These are phyloP conservation scores for Penicillium sclerotiorum DNA, from an alignment of 2,329 filamentous ascomycete species.

Conservation along the genomic window DNA sequence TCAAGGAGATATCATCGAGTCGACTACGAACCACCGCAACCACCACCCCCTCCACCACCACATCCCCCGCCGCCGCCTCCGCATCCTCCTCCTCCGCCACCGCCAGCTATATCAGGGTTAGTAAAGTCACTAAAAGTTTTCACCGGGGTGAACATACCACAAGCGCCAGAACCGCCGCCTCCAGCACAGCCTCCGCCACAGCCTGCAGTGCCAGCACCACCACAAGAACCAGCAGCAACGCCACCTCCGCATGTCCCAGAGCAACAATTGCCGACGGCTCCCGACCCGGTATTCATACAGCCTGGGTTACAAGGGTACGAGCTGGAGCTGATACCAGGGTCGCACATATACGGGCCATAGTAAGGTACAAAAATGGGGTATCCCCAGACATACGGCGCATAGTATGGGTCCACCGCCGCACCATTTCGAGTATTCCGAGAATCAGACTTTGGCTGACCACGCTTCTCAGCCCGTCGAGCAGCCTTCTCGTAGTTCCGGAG, in stretches of 20 bases:
- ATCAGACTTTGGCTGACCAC: conserved; percentile 32
- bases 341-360: conserved; percentile 52
- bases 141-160: no score
- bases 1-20: background rate
- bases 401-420: conserved; percentile 16
- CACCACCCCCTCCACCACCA: conserved; percentile 16
- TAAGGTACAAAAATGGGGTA: conserved; percentile 49
- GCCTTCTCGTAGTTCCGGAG: conserved; percentile 55
- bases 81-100: conserved; percentile 30
- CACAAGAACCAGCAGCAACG: conserved; percentile 48
- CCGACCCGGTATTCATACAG: conserved; percentile 44
- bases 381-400: conserved; percentile 47
- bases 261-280: conserved; percentile 51
- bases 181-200: conserved; percentile 40
- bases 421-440: conserved; percentile 20
- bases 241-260: conserved; percentile 47
- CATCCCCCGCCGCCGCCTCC: conserved; percentile 17
- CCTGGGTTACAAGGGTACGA: conserved; percentile 50
- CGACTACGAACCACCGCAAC: conserved; percentile 5
- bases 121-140: no score
- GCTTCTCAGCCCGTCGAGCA: conserved; percentile 37
- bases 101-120: no score
- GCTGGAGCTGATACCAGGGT: conserved; percentile 44
- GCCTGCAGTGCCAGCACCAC: conserved; percentile 41
- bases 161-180: conserved; percentile 14